Evolutionary conservation across 2,329 filamentous ascomycete species (phyloP).

Genomic region (Teratosphaeria pseudoeucalypti): DNA sequence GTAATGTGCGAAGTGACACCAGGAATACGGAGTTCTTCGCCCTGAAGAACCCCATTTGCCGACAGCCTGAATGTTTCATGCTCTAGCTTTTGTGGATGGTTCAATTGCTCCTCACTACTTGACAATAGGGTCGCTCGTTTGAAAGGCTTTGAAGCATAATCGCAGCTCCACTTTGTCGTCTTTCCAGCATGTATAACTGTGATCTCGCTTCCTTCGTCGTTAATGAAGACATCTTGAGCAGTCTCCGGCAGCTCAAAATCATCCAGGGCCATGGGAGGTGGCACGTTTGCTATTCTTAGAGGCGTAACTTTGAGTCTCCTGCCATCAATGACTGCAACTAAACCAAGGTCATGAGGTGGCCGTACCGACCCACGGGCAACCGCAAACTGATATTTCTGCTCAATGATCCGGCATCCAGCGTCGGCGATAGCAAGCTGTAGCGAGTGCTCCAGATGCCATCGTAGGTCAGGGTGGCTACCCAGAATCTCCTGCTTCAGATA

Average conservation of each 20-base stretch:
- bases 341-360: conserved; percentile 57
- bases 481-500: conserved; percentile 86
- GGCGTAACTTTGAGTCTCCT: conserved; percentile 73
- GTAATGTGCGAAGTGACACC: conserved; percentile 76
- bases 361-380: conserved; percentile 58
- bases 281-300: conserved; percentile 71
- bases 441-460: conserved; percentile 80
- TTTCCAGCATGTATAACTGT: conserved; percentile 60
- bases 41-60: background rate
- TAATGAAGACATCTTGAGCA: conserved; percentile 66
- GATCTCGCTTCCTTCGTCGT: conserved; percentile 52
- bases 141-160: conserved; percentile 45
- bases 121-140: conserved; percentile 25
- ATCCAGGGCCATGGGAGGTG: conserved; percentile 83
- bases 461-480: conserved; percentile 12
- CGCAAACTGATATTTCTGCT: conserved; percentile 56
- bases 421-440: conserved; percentile 47
- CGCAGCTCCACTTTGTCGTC: conserved; percentile 61
- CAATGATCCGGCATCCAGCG: background rate
- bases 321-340: conserved; percentile 75
- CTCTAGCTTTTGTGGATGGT: background rate
- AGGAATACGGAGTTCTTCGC: background rate
- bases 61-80: background rate
- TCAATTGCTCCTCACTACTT: conserved; percentile 8
- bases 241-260: conserved; percentile 55